phyloP scores from a whole-genome alignment of 176 grass and related monocot species.

The Oryza longistaminata region DNA sequence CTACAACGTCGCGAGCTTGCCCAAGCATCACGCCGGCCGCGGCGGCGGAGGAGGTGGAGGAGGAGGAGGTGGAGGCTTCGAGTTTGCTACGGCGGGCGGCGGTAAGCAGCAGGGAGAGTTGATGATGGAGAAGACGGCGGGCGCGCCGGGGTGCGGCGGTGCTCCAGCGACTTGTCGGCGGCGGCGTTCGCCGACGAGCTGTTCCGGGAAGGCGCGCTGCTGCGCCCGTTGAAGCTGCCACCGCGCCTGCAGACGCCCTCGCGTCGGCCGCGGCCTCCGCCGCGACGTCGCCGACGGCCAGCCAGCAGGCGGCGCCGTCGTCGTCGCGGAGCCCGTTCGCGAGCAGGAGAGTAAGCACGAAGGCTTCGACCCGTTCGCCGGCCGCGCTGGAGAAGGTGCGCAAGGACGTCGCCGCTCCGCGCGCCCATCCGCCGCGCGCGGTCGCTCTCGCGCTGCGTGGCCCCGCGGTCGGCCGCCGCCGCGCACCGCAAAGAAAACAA shows the following conservation, averaged over 20 bases:
- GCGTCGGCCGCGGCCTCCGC: constrained; percentile 19
- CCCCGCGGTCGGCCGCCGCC: background rate
- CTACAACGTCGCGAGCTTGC: constrained; percentile 19
- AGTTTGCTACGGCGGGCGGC: background rate
- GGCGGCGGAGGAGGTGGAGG: background rate
- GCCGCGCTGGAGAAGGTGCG: constrained; percentile 53
- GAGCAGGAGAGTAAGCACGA: background rate
- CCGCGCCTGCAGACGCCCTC: constrained; percentile 38
- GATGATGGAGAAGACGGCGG: background rate
- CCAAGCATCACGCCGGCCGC: background rate
- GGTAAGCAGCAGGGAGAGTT: background rate
- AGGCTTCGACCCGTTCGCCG: constrained; percentile 53
- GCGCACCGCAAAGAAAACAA: background rate
- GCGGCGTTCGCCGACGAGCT: constrained; percentile 40
- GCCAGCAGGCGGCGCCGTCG: background rate
- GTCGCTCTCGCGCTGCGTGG: constrained; percentile 37
- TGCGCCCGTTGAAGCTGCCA: constrained; percentile 44
- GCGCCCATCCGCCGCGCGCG: constrained; percentile 31
- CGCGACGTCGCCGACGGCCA: constrained; percentile 36
- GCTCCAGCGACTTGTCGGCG: constrained; percentile 38
- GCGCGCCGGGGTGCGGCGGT: background rate
- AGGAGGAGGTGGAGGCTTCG: background rate
- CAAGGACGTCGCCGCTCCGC: background rate
- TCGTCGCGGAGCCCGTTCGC: constrained; percentile 20
- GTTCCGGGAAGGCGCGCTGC: constrained; percentile 29